Evolutionary conservation across 1,284 basidiomycete species (phyloP).

Genomic region (Erythrobasidium hasegawianum): DNA sequence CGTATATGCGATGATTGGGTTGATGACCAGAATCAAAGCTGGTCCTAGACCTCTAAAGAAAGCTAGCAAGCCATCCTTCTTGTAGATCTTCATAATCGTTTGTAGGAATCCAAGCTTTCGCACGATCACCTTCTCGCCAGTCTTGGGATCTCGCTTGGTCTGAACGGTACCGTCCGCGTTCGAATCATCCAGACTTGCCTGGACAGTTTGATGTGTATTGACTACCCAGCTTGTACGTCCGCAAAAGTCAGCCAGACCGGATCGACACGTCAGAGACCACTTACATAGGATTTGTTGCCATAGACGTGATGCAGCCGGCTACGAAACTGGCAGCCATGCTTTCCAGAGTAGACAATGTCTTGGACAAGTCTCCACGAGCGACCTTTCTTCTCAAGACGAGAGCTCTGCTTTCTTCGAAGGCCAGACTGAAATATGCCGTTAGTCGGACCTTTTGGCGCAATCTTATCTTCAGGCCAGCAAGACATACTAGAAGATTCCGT

Average conservation of each 20-base stretch:
- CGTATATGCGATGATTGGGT: constrained; percentile 88
- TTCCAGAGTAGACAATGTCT: constrained; percentile 69
- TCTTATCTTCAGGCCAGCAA: constrained; percentile 60
- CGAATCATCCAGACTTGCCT: constrained; percentile 42
- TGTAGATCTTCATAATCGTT: constrained; percentile 68
- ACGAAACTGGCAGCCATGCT: constrained; percentile 66
- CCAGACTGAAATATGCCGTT: constrained; percentile 1
- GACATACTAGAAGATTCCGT: constrained; percentile 57
- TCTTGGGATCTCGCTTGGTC: constrained; percentile 33
- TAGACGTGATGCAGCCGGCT: constrained; percentile 75
- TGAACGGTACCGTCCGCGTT: constrained; percentile 18
- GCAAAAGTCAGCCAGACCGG: not conserved
- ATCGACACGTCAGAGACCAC: not conserved
- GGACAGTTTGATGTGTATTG: constrained; percentile 67
- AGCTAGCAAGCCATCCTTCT: constrained; percentile 70
- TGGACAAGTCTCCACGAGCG: constrained; percentile 16
- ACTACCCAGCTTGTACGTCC: constrained; percentile 48
- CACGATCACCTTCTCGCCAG: constrained; percentile 38
- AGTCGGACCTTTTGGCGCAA: constrained; percentile 49
- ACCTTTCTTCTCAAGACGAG: constrained; percentile 37
- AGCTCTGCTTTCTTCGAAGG: constrained; percentile 42
- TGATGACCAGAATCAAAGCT: constrained; percentile 86
- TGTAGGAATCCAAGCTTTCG: constrained; percentile 63
- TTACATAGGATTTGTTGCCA: constrained; percentile 90
- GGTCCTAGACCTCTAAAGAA: constrained; percentile 97